Percentiles rank a stretch among this genome's conserved stretches.
Evolutionary conservation across 768 basidiomycete genomes (phyloP).

Genomic region (Chalciporus piperatus): DNA sequence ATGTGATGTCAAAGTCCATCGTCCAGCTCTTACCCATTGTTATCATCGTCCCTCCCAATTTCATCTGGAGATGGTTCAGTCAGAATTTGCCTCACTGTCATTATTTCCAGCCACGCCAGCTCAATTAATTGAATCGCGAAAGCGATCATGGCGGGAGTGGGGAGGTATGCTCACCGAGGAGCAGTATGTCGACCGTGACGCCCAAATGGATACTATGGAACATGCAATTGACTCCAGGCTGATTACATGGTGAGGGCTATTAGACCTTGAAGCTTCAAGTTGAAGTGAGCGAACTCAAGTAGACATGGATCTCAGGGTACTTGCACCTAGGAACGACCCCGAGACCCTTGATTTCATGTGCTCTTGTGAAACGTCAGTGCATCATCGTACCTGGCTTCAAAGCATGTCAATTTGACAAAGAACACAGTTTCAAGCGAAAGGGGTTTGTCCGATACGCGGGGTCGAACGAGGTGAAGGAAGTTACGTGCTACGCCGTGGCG

Average conservation of each 20-base stretch:
- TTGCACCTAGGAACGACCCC: conserved; percentile 51
- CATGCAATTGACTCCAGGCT: conserved; percentile 44
- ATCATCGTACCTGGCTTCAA: background rate
- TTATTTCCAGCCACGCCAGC: conserved; percentile 47
- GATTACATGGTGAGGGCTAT: conserved; percentile 46
- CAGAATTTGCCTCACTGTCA: conserved; percentile 31
- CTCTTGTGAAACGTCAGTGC: conserved; percentile 61
- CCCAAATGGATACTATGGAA: conserved; percentile 38
- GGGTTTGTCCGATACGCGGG: conserved; percentile 29
- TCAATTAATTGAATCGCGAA: conserved; percentile 43
- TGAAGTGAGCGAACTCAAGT: background rate
- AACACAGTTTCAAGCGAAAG: conserved; percentile 34
- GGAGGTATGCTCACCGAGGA: conserved; percentile 41
- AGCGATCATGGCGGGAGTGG: conserved; percentile 42
- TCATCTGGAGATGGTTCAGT: conserved; percentile 3
- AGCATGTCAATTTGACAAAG: background rate
- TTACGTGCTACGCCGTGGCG: conserved; percentile 51
- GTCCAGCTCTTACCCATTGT: background rate
- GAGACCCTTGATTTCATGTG: conserved; percentile 53
- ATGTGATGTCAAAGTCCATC: too few relatives aligned
- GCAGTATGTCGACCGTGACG: conserved; percentile 45
- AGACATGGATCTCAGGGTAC: conserved; percentile 45
- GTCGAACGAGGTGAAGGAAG: conserved; percentile 27
- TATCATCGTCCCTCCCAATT: background rate
- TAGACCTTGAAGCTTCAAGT: background rate